Evolutionary conservation across 2,329 filamentous ascomycete genomes (phyloP), one percentile per base, ranked within the genome.

Genomic region (Aspergillus phoenicis): DNA sequence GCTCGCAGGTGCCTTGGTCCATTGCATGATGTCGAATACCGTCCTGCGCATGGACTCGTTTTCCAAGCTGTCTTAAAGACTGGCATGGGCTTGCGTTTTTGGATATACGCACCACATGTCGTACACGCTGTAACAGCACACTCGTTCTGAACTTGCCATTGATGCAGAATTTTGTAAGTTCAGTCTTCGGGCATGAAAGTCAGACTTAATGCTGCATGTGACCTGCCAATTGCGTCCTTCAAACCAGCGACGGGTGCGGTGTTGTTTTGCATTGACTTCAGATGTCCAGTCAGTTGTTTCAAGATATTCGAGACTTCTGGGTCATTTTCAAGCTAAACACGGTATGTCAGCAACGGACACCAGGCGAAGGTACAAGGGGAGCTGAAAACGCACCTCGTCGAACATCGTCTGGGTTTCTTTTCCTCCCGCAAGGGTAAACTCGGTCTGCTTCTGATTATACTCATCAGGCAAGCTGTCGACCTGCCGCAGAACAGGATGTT

Each of bases 191-290:
- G 62, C 52, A 68, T 63, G 3, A 65, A 66, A 48, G 71, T 66
- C 17, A 77, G 53, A 62, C 71, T 70, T 47, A 78, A 62, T 2
- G 75, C 76, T n/a, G 68, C 66, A 54, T 77, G 71, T 15, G 77
- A 74, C 41, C 75, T 72, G 39, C 67, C 67, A 57, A 80, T 73
- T 6, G 76, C 77, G 54, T 78, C 75, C 8, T 68, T 69, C 36
- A 80, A 64, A 4, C 75, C 77, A 39, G 63, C 61, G 33, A 79
- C 68, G 15, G 77, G 76, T 15, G 71, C 70, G 2, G 70, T 71
- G 57, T 81, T 81, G 56, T 67, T 75, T 58, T 76, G 75, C 75
- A 81, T 80, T 4, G 79, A 81, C 63, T 73, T 71, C 17, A 81
- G 71, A 71, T 81, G 79, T 38, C 70, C 75, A 56, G 75, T 75